Percentiles rank a stretch among this genome's conserved stretches.
Conservation (phyloP, 352 stramenopile species). For the Phytophthora hibernalis region DNA sequence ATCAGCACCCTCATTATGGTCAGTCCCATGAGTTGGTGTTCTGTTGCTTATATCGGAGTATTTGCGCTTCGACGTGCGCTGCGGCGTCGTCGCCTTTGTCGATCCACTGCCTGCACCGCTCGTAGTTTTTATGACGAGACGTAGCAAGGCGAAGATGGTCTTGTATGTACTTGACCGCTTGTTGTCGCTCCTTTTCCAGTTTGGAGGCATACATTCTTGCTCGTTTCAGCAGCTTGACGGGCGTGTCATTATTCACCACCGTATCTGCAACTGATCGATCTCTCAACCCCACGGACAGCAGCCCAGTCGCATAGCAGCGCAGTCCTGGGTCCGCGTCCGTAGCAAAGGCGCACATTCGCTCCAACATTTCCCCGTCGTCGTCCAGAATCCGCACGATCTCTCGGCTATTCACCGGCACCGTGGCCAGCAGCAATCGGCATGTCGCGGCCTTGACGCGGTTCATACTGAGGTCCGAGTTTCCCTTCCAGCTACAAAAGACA, state of each 20-base stretch:
- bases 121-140: constrained; percentile 41
- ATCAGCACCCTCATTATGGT: constrained; percentile 32
- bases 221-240: constrained; percentile 76
- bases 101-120: constrained; percentile 18
- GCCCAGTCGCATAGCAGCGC: constrained; percentile 78
- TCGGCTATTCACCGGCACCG: constrained; percentile 73
- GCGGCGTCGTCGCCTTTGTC: constrained; percentile 27
- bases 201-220: constrained; percentile 81
- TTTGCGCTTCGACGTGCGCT: constrained; percentile 55
- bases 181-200: constrained; percentile 67
- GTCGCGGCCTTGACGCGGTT: constrained; percentile 71
- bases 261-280: constrained; percentile 83
- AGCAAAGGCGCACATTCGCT: constrained; percentile 75
- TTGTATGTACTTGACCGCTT: constrained; percentile 84
- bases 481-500: constrained; percentile 56
- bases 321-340: constrained; percentile 59
- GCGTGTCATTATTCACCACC: constrained; percentile 84
- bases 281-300: constrained; percentile 78
- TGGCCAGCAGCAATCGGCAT: constrained; percentile 79
- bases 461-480: constrained; percentile 63
- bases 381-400: constrained; percentile 78
- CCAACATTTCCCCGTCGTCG: constrained; percentile 79
- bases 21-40: constrained; percentile 19
- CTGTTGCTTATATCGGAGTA: constrained; percentile 43
- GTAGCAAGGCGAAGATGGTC: constrained; percentile 55